Evolutionary conservation across 1,284 basidiomycete species (phyloP).

Genomic region (Apiotrichum domesticum): DNA sequence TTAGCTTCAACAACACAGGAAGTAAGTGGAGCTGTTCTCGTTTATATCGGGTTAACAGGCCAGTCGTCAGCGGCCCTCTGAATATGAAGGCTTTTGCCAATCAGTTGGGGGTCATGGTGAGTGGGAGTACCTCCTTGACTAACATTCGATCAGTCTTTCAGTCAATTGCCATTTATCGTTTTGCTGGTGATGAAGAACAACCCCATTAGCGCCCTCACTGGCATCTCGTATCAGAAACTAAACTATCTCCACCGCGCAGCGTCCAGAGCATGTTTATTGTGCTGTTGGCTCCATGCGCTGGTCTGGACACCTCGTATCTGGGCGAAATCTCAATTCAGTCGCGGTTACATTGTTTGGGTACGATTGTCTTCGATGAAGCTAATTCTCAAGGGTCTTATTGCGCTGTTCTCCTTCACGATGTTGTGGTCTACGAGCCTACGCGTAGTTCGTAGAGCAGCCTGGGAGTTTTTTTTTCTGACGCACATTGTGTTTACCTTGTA

Average conservation of each 20-base stretch:
- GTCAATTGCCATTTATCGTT: conserved; percentile 43
- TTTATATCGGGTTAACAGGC: neutral
- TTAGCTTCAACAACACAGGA: conserved; percentile 14
- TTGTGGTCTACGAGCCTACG: conserved; percentile 49
- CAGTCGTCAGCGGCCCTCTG: neutral
- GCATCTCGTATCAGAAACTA: conserved; percentile 48
- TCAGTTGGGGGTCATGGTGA: conserved; percentile 28
- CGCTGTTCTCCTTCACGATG: conserved; percentile 46
- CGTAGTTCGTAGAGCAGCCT: conserved; percentile 47
- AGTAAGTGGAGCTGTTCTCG: neutral
- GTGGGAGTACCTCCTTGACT: neutral
- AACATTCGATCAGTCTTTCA: conserved; percentile 25
- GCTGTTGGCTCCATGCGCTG: conserved; percentile 37
- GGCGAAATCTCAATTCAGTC: conserved; percentile 10
- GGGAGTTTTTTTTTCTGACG: conserved; percentile 53
- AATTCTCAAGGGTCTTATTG: conserved; percentile 23
- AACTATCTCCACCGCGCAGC: conserved; percentile 48
- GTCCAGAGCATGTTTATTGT: conserved; percentile 36
- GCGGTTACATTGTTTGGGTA: conserved; percentile 25
- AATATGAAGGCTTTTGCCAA: conserved; percentile 18
- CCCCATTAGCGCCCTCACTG: conserved; percentile 40
- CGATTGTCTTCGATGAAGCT: neutral
- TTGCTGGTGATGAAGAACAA: conserved; percentile 47
- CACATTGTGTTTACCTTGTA: conserved; percentile 50
- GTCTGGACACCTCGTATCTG: conserved; percentile 26